Evolutionary conservation across 139 green algal species (phyloP), one percentile per base, ranked within the genome.

Genomic region (Pleodorina starrii): DNA sequence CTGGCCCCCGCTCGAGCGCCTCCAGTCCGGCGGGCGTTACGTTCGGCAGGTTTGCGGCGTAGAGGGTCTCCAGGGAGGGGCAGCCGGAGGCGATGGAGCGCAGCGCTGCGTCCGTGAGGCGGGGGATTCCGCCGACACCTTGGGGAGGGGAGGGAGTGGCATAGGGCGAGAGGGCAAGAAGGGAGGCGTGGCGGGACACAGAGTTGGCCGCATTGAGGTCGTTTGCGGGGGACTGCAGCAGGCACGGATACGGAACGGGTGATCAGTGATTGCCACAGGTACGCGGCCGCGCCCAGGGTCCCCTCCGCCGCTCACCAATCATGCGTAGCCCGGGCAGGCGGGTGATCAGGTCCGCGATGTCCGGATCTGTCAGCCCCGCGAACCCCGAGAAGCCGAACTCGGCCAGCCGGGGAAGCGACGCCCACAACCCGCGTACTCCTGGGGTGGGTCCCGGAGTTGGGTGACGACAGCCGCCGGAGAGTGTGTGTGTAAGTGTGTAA

Each of bases 51-150:
- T 78, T 42, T 42, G 60, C 43, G 43, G 63, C 63, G 42, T 87
- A 87, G 6, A 87, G 43, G 43, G 43, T 40, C 38, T 59, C 57
- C 50, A 79, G 81, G 60, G 12, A 9, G 63, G 25, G 42, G 81
- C 81, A 78, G 81, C 32, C 5, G 17, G 63, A 6, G 19, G 81
- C 81, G 59, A 87, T 40, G 21, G 63, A 46, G 5, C 10, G 25
- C 81, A 87, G 81, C 4, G 81, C 29, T 0, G 63, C 81, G 32
- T 87, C 81, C 3, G 81, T 87, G 63, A 87, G 63, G 63, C n/a
- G 44, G 11, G 60, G 29, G 46, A 87, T 66, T 60, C 60, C 60
- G 27, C 81, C 81, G 42, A 63, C n/a, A 60, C 81, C 81, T 79
- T 25, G 7, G 25, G 54, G 29, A 66, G 9, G 59, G 4, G n/a